Conservation (phyloP, 1,139 yeast genomes). For the Blastobotrys ciferrii region DNA sequence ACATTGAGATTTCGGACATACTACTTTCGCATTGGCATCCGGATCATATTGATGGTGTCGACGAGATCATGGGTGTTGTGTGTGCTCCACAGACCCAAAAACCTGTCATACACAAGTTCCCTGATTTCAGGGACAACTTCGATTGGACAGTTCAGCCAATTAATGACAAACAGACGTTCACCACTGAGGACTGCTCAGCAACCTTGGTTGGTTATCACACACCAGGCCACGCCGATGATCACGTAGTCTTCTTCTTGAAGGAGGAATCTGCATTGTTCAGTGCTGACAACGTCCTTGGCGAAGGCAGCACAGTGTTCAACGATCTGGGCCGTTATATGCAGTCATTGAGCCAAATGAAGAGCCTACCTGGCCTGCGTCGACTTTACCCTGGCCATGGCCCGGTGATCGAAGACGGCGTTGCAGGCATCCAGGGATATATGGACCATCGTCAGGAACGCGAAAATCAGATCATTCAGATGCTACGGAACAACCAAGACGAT, state of each 20-base stretch:
- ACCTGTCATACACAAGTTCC: conserved; percentile 10
- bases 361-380: conserved; percentile 11
- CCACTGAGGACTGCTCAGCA: conserved; percentile 32
- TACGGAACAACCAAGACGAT: conserved; percentile 20
- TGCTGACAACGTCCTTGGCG: conserved; percentile 43
- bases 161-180: conserved; percentile 32
- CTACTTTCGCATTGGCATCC: conserved; percentile 42
- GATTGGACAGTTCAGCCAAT: conserved; percentile 19
- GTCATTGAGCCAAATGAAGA: conserved; percentile 31
- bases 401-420: conserved; percentile 33
- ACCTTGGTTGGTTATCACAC: conserved; percentile 35
- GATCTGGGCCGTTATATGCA: conserved; percentile 35
- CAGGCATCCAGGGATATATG: conserved; percentile 35
- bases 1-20: conserved; percentile 33
- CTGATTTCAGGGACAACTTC: conserved; percentile 6
- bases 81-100: conserved; percentile 9
- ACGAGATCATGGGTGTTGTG: conserved; percentile 21
- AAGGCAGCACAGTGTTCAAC: conserved; percentile 39
- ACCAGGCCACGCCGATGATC: conserved; percentile 44
- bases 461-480: conserved; percentile 31
- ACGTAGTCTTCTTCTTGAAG: conserved; percentile 36
- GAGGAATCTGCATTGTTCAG: conserved; percentile 38
- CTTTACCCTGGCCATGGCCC: conserved; percentile 44
- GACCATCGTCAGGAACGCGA: conserved; percentile 39
- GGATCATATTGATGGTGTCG: conserved; percentile 40